These are phyloP conservation scores for Russula brevipes DNA, from an alignment of 768 basidiomycete species.

Conservation along the genomic window DNA sequence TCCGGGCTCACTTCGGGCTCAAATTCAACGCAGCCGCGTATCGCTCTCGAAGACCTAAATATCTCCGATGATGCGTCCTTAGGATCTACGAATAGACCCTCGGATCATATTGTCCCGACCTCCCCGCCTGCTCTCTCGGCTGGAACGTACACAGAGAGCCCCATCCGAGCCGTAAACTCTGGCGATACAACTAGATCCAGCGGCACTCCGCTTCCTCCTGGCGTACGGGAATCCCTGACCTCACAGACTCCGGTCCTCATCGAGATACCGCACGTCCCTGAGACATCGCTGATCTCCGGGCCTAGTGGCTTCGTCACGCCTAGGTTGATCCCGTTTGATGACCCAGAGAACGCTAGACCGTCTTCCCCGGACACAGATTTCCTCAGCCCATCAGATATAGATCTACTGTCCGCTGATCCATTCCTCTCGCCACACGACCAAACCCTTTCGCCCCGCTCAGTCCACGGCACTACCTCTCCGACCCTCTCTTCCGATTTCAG, in stretches of 20 bases:
- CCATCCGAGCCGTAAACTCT: background rate
- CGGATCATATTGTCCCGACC: background rate
- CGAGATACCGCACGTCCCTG: background rate
- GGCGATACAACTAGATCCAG: background rate
- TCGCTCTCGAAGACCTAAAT: background rate
- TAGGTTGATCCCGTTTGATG: background rate
- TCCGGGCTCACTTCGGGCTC: background rate
- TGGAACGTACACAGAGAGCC: background rate
- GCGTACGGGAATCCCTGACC: background rate
- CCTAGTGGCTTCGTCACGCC: background rate
- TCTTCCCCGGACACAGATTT: slow-evolving; percentile 1
- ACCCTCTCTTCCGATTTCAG: slow-evolving; percentile 14
- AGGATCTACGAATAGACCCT: background rate
- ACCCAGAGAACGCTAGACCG: background rate
- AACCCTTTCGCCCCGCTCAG: background rate
- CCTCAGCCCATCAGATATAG: slow-evolving; percentile 5
- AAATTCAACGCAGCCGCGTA: slow-evolving; percentile 1
- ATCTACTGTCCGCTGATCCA: slow-evolving; percentile 1
- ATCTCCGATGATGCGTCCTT: background rate
- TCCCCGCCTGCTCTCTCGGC: background rate
- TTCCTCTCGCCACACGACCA: slow-evolving; percentile 1
- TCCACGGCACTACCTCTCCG: slow-evolving; percentile 3
- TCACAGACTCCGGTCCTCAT: background rate
- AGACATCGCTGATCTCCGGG: background rate
- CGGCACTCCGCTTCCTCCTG: background rate